These are phyloP conservation scores for Casuarina glauca DNA, from an alignment of 306 rosid species.

Conservation along the genomic window DNA sequence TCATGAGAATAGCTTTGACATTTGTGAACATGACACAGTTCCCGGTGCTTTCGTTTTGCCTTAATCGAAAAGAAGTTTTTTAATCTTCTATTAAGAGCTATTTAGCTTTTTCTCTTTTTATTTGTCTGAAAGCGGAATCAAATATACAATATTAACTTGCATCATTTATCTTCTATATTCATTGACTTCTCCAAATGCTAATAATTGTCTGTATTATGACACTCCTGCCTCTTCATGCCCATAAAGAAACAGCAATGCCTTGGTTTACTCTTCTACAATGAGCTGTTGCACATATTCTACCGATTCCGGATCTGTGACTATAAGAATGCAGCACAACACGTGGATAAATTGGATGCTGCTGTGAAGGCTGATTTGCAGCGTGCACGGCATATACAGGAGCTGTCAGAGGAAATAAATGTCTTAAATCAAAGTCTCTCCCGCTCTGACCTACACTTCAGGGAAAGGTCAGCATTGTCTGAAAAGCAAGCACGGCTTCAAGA, in stretches of 20 bases:
- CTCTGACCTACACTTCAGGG: constrained; percentile 73
- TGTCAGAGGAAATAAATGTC: constrained; percentile 66
- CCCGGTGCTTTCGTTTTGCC: neutral
- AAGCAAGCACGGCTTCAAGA: constrained; percentile 71
- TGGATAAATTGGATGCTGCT: constrained; percentile 90
- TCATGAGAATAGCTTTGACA: neutral
- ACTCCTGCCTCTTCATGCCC: constrained; percentile 21
- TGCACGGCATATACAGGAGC: constrained; percentile 60
- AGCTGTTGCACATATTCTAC: constrained; percentile 86
- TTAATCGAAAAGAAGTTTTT: neutral
- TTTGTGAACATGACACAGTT: neutral
- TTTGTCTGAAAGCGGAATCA: neutral
- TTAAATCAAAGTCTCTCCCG: constrained; percentile 85
- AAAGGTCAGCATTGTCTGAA: constrained; percentile 76
- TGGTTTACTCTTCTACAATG: constrained; percentile 87
- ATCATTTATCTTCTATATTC: neutral
- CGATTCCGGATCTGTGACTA: constrained; percentile 87
- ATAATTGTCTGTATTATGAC: constrained; percentile 8
- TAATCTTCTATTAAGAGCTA: neutral
- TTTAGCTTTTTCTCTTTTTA: neutral
- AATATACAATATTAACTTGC: constrained; percentile 6
- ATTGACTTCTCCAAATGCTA: constrained; percentile 20
- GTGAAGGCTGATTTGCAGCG: constrained; percentile 79
- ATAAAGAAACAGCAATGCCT: constrained; percentile 66
- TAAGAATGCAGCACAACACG: constrained; percentile 87